Evolutionary conservation across 495 filamentous ascomycete species (phyloP).

Genomic region (Penicillium taxi): DNA sequence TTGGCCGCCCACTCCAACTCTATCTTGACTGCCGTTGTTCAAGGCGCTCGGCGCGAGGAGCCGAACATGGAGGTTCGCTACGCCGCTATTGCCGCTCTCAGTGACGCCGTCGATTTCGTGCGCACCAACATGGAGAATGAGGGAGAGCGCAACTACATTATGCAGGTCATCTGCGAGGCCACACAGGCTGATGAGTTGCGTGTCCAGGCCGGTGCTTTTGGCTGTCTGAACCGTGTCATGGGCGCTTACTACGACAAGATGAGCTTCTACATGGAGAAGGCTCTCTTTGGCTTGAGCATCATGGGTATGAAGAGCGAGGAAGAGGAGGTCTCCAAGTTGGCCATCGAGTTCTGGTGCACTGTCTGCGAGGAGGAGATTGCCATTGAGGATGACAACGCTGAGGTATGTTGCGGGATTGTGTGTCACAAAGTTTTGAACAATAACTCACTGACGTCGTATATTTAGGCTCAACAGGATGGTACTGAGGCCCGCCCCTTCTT

Average conservation of each 20-base stretch:
- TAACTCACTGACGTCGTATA: background rate
- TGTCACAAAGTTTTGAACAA: background rate
- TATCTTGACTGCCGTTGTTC: constrained; percentile 94
- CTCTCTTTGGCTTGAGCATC: constrained; percentile 94
- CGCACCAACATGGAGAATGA: constrained; percentile 97
- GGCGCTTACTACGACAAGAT: constrained; percentile 97
- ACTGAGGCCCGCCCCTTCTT: constrained; percentile 77
- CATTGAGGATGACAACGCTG: constrained; percentile 92
- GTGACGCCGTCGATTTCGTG: constrained; percentile 97
- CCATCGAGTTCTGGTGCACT: constrained; percentile 99
- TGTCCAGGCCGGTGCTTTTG: constrained; percentile 92
- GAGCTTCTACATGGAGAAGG: constrained; percentile 99
- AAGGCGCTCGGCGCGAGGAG: constrained; percentile 95
- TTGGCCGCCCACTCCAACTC: constrained; percentile 86
- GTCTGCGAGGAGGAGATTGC: constrained; percentile 97
- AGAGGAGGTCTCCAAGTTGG: constrained; percentile 95
- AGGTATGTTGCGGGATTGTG: constrained; percentile 43
- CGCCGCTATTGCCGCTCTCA: constrained; percentile 85
- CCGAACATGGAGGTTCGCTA: constrained; percentile 78
- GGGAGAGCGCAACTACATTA: constrained; percentile 98
- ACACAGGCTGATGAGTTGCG: constrained; percentile 83
- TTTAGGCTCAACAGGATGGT: constrained; percentile 57
- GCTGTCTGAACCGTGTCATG: constrained; percentile 97
- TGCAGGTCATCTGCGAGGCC: constrained; percentile 99
- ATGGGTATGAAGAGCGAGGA: constrained; percentile 97